Percentiles rank a stretch among this genome's conserved stretches.
phyloP scores from a whole-genome alignment of 345 rosid species.

The Gossypium thurberi region DNA sequence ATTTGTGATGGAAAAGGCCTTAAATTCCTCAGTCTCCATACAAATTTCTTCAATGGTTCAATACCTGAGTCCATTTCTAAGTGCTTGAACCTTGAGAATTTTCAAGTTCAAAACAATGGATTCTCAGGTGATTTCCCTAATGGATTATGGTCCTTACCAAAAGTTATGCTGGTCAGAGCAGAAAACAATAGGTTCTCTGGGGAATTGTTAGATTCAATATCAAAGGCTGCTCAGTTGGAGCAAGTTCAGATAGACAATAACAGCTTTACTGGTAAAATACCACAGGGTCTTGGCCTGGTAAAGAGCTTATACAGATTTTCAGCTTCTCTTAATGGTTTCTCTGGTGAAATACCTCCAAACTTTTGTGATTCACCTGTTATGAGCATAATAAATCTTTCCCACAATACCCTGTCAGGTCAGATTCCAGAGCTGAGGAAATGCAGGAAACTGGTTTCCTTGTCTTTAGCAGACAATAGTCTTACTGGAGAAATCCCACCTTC shows the following conservation, averaged over 20 bases:
- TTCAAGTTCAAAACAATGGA: slow-evolving; percentile 79
- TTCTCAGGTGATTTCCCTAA: slow-evolving; percentile 74
- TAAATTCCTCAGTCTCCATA: slow-evolving; percentile 53
- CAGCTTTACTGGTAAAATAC: slow-evolving; percentile 58
- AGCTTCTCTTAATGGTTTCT: slow-evolving; percentile 59
- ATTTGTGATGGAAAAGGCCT: slow-evolving; percentile 60
- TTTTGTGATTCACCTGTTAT: slow-evolving; percentile 87
- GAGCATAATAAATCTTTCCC: slow-evolving; percentile 82
- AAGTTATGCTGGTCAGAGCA: slow-evolving; percentile 68
- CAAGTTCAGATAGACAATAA: slow-evolving; percentile 91
- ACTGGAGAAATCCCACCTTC: slow-evolving; percentile 61
- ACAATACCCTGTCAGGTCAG: slow-evolving; percentile 58
- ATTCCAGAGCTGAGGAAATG: slow-evolving; percentile 79
- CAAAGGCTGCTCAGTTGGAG: slow-evolving; percentile 67
- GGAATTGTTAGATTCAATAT: slow-evolving; percentile 49
- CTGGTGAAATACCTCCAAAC: slow-evolving; percentile 64
- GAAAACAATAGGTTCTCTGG: slow-evolving; percentile 78
- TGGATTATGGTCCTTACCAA: slow-evolving; percentile 62
- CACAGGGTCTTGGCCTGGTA: slow-evolving; percentile 63
- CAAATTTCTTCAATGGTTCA: slow-evolving; percentile 62
- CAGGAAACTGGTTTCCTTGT: slow-evolving; percentile 78
- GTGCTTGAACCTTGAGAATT: slow-evolving; percentile 69
- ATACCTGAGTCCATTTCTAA: slow-evolving; percentile 47
- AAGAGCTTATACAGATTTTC: slow-evolving; percentile 87
- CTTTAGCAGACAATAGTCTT: slow-evolving; percentile 65